phyloP scores from a whole-genome alignment of 176 grass and related monocot genomes.

The Paspalum notatum region DNA sequence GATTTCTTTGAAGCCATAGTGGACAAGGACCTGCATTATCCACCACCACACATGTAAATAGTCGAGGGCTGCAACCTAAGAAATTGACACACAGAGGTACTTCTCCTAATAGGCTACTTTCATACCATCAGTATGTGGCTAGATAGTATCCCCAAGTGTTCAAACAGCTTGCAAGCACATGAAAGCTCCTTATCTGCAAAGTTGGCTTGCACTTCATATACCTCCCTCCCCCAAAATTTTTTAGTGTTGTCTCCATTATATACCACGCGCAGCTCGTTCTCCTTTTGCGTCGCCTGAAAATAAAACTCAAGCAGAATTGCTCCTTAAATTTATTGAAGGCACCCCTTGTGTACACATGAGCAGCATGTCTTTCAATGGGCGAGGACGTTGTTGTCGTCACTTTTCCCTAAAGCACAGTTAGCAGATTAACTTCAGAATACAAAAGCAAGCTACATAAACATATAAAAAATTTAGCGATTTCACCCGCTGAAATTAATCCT shows the following conservation, averaged over 20 bases:
- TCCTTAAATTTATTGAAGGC: background rate
- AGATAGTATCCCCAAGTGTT: background rate
- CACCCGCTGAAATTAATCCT: too few relatives aligned
- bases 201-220: background rate
- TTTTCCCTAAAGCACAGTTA: too few relatives aligned
- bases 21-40: too few relatives aligned
- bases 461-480: too few relatives aligned
- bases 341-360: background rate
- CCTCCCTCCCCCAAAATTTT: background rate
- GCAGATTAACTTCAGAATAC: background rate
- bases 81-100: too few relatives aligned
- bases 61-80: too few relatives aligned
- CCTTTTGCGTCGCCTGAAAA: background rate
- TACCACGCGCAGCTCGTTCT: accelerated
- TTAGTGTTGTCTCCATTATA: background rate
- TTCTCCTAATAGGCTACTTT: too few relatives aligned
- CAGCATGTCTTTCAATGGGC: background rate
- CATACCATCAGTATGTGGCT: background rate
- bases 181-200: accelerated
- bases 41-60: too few relatives aligned
- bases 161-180: background rate
- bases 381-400: too few relatives aligned
- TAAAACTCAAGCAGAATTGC: background rate
- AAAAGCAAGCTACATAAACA: too few relatives aligned
- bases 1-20: too few relatives aligned